Evolutionary conservation across 2,329 filamentous ascomycete species (phyloP), one percentile per base, ranked within the genome.

Genomic region (Delphinella strobiligena): DNA sequence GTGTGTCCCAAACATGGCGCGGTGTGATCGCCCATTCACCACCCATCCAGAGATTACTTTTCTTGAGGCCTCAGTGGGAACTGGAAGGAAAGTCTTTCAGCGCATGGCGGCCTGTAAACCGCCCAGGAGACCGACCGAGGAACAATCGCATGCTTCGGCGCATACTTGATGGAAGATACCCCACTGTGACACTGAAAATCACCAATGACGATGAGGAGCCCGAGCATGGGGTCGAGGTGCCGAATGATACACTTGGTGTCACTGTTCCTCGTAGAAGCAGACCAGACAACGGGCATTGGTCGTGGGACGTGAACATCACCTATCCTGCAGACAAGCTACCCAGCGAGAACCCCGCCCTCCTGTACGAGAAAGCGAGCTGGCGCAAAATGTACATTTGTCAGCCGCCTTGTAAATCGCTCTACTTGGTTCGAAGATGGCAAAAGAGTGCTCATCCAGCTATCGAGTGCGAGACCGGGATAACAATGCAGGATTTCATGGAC

Each of bases 81-180:
- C 46, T 55, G 27, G 46, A 52, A 47, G 44, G 46, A 30, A 44
- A 49, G 29, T 33, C 48, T 5, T 50, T 51, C 45, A 43, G 49
- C 46, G 43, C 49, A 24, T 50, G 33, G 36, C 33, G 19, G 35
- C n/a, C 24, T 31, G 5, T 37, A 32, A 41, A 45, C 15, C 47
- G 46, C 15, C 51, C 51, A 3, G 48, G 50, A 18, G 44, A 47
- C 17, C 54, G 53, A 38, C 57, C 57, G 4, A 49, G 53, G 36
- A 59, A 60, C 40, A 61, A 61, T 42, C 45, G 52, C 15, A 47
- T 61, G 9, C 47, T 61, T 9, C 47, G 55, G 3, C 47, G 49
- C 30, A 54, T 56, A 1, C 54, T 58, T 31, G 52, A 50, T 14
- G 53, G 53, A 4, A 47, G 48, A 40, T 59, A 58, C 36, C 56